Conservation (phyloP, 2,329 filamentous ascomycete genomes). For the Diaporthe ampelina region DNA sequence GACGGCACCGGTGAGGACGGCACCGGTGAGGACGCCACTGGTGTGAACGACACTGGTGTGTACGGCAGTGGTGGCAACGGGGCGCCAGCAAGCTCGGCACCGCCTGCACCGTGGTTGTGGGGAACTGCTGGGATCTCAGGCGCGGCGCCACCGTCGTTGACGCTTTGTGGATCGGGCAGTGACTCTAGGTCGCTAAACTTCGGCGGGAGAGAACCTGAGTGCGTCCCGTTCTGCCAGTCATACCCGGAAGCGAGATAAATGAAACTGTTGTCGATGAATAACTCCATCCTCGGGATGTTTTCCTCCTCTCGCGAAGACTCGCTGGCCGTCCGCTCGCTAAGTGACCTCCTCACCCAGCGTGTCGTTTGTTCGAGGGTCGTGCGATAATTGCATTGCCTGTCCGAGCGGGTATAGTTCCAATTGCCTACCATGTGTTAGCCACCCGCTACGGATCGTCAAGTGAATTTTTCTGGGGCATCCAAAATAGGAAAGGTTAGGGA, state of each 20-base stretch:
- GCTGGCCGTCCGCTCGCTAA: too few relatives aligned
- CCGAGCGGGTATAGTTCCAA: neutral
- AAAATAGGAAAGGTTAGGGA: too few relatives aligned
- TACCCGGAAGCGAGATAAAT: neutral
- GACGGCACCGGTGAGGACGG: too few relatives aligned
- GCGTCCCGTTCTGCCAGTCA: neutral
- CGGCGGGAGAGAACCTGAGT: neutral
- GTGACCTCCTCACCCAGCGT: neutral
- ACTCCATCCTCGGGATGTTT: neutral
- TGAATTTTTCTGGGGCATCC: too few relatives aligned
- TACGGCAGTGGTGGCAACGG: too few relatives aligned
- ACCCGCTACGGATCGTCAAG: too few relatives aligned
- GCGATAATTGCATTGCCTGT: neutral
- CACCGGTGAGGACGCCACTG: too few relatives aligned
- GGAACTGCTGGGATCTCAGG: too few relatives aligned
- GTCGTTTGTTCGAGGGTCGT: neutral
- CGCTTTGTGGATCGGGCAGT: rapidly evolving
- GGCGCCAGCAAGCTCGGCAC: too few relatives aligned
- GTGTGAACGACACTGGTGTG: too few relatives aligned
- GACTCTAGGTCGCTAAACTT: neutral
- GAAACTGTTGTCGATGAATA: neutral
- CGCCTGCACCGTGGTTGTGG: too few relatives aligned
- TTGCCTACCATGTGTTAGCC: neutral
- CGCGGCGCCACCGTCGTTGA: neutral
- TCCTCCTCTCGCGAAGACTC: neutral